Percentiles rank a stretch among this genome's conserved stretches.
Evolutionary conservation across 2,329 filamentous ascomycete species (phyloP).

Genomic region (Penicillium psychrosexuale): DNA sequence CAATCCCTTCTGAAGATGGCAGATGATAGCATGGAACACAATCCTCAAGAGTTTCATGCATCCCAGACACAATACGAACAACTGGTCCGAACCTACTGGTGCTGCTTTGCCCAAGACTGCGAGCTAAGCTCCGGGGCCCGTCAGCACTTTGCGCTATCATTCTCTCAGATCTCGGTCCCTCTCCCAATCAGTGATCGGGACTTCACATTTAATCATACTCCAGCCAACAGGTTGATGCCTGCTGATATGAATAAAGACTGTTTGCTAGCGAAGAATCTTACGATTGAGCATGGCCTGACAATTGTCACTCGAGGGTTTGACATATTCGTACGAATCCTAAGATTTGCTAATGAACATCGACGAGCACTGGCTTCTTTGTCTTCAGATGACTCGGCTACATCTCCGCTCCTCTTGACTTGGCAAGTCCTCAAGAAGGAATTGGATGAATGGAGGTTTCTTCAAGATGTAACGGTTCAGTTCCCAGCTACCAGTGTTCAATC

Average conservation of each 20-base stretch:
- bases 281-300: slow-evolving; percentile 34
- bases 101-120: slow-evolving; percentile 39
- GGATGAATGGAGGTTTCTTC: slow-evolving; percentile 36
- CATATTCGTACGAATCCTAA: slow-evolving; percentile 37
- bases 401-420: slow-evolving; percentile 27
- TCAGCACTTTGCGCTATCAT: slow-evolving; percentile 38
- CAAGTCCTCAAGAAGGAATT: slow-evolving; percentile 31
- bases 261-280: slow-evolving; percentile 20
- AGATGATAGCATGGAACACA: slow-evolving; percentile 39
- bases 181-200: slow-evolving; percentile 37
- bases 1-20: slow-evolving; percentile 37
- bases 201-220: slow-evolving; percentile 32
- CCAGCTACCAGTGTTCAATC: slow-evolving; percentile 35
- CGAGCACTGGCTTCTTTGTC: slow-evolving; percentile 24
- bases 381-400: slow-evolving; percentile 11
- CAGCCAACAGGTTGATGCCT: slow-evolving; percentile 28
- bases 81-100: slow-evolving; percentile 39
- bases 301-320: slow-evolving; percentile 39
- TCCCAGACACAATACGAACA: slow-evolving; percentile 37
- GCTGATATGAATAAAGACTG: slow-evolving; percentile 27
- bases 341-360: slow-evolving; percentile 38
- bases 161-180: slow-evolving; percentile 37
- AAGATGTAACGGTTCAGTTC: slow-evolving; percentile 34
- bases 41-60: slow-evolving; percentile 33
- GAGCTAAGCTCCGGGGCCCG: slow-evolving; percentile 38